Evolutionary conservation across 1,139 yeast species (phyloP), one percentile per base, ranked within the genome.

Genomic region (Trichomonascaceae sp.): DNA sequence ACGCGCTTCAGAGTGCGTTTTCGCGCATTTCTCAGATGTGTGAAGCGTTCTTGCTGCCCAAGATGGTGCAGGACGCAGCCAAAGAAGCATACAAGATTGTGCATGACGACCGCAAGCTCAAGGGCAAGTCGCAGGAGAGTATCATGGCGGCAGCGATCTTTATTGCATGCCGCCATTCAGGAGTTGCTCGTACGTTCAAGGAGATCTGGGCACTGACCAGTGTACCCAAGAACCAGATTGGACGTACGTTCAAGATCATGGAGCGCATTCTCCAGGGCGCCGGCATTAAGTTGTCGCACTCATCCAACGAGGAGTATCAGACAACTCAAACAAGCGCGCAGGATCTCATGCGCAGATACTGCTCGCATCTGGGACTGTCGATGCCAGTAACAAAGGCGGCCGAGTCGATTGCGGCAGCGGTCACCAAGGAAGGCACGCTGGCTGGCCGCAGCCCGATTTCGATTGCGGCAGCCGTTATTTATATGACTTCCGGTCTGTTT

Each of bases 381-480:
- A 74, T 85, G 38, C 87, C 76, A 56, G 77, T 87, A 32, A 80
- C 96, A 20, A 81, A 85, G 45, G 93, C 94, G 3, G 94, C 98
- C 3, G 97, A 89, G 56, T 73, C 78, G 49, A 84, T 89, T 46
- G 96, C 95, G 2, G 74, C 85, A 54, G 70, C 76, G 43, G 84
- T 93, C 49, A 82, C 84, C 51, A 94, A 81, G 39, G 79, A 79
- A 40, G 96, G 96, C 36, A 93, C 92, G 18, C 67, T 89, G 51
- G 97, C 95, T 5, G 98, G 98, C 48, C 73, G 96, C 47, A 84
- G 96, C 1, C 98, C 98, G 22, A 87, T 89, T 33, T 89, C 98
- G 26, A 84, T 89, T 50, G 97, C 98, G 0, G 97, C 97, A 5
- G 93, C 97, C 0, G 94, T 93, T 3, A 89, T 89, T 34, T 89